Percentiles rank a stretch among this genome's conserved stretches.
These are phyloP conservation scores for Endocarpon pusillum DNA, from an alignment of 495 filamentous ascomycete genomes.

Conservation along the genomic window DNA sequence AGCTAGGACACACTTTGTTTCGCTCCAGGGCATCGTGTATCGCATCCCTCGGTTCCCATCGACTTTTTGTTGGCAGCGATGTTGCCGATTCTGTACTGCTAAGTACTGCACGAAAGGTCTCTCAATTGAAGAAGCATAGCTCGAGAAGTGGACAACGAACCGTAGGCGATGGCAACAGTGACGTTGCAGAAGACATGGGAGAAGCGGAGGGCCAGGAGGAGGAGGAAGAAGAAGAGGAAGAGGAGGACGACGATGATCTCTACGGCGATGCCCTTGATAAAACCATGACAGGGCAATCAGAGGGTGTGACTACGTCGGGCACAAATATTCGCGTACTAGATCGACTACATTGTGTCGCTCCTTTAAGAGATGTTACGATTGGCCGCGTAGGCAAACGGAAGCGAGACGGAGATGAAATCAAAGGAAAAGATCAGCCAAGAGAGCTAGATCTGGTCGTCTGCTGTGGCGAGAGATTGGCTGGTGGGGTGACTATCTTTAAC, in stretches of 20 bases:
- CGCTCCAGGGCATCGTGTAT: slow-evolving; percentile 50
- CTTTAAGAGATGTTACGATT: slow-evolving; percentile 54
- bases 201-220: slow-evolving; percentile 42
- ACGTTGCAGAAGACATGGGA: slow-evolving; percentile 28
- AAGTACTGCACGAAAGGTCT: slow-evolving; percentile 51
- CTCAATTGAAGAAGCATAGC: slow-evolving; percentile 25
- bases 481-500: too few relatives aligned
- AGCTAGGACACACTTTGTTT: slow-evolving; percentile 43
- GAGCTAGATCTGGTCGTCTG: slow-evolving; percentile 48
- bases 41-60: slow-evolving; percentile 46
- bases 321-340: slow-evolving; percentile 56
- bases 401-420: slow-evolving; percentile 1
- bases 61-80: slow-evolving; percentile 72
- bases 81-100: slow-evolving; percentile 68
- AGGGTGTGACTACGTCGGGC: slow-evolving; percentile 10
- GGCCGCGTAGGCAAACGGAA: too few relatives aligned
- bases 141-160: slow-evolving; percentile 21
- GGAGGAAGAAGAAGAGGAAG: slow-evolving; percentile 40
- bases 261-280: slow-evolving; percentile 65
- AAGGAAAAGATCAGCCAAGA: slow-evolving; percentile 14
- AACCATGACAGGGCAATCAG: too few relatives aligned
- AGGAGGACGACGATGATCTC: slow-evolving; percentile 38
- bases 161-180: slow-evolving; percentile 17
- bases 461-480: too few relatives aligned
- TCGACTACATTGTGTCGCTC: slow-evolving; percentile 54